A percentile compares a stretch with the other conserved stretches of the same genome.
These are phyloP conservation scores for Gossypium rotundifolium DNA, from an alignment of 345 rosid genomes.

Conservation along the genomic window DNA sequence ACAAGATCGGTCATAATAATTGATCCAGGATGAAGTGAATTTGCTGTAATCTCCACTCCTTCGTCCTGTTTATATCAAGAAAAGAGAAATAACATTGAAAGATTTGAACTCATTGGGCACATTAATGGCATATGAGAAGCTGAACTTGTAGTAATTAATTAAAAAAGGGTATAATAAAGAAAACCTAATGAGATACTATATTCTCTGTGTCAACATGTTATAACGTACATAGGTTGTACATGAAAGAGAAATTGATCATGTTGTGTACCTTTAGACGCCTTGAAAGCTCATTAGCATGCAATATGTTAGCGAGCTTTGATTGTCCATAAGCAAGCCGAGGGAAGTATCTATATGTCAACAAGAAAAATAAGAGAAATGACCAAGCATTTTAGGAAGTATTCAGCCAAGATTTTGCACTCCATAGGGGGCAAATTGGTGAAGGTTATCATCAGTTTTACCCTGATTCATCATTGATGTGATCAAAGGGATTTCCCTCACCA, in stretches of 20 bases:
- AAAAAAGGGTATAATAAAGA: neutral
- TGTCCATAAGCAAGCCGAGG: constrained; percentile 37
- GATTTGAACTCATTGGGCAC: neutral
- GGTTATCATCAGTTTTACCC: constrained; percentile 27
- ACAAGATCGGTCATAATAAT: constrained; percentile 52
- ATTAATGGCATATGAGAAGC: neutral
- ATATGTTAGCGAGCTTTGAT: constrained; percentile 54
- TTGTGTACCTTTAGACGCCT: constrained; percentile 37
- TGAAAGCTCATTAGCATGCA: constrained; percentile 60
- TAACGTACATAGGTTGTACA: neutral
- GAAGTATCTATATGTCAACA: constrained; percentile 27
- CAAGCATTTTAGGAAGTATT: neutral
- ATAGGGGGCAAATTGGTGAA: neutral
- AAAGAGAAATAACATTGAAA: neutral
- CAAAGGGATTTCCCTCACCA: constrained; percentile 51
- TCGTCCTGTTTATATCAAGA: constrained; percentile 44
- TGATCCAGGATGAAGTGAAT: constrained; percentile 76
- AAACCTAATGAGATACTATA: neutral
- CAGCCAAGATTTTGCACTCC: neutral
- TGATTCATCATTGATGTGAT: constrained; percentile 52
- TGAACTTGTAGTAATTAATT: neutral
- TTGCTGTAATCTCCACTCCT: constrained; percentile 49
- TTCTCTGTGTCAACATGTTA: neutral
- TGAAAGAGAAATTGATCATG: neutral
- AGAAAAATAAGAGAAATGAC: constrained; percentile 6